phyloP scores from a whole-genome alignment of 345 rosid species.

The Ailanthus altissimus region DNA sequence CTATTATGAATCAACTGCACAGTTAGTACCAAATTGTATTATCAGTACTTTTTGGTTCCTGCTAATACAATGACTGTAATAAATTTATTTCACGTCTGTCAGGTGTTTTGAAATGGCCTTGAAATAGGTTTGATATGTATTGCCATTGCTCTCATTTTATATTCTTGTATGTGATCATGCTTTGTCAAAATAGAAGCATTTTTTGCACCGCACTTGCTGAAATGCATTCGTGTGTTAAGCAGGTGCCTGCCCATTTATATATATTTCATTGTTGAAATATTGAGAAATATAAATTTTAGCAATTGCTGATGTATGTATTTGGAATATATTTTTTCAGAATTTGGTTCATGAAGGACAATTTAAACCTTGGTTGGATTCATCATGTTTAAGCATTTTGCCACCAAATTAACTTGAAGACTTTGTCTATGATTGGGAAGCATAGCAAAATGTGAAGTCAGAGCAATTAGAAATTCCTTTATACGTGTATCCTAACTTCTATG shows the following conservation, averaged over 20 bases:
- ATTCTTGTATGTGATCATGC: neutral
- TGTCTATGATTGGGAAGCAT: neutral
- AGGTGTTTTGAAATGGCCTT: neutral
- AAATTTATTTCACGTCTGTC: neutral
- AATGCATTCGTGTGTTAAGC: neutral
- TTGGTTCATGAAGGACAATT: conserved; percentile 47
- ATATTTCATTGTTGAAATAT: neutral
- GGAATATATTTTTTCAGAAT: conserved; percentile 40
- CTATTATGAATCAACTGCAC: neutral
- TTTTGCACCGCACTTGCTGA: neutral
- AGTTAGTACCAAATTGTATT: neutral
- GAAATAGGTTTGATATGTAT: too few relatives aligned
- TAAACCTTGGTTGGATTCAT: conserved; percentile 54
- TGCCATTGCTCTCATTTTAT: neutral
- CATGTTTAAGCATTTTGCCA: conserved; percentile 36
- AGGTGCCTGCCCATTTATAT: neutral
- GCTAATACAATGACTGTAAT: neutral
- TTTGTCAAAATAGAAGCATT: neutral
- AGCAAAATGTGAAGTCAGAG: neutral
- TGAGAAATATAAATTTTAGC: neutral
- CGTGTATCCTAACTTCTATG: conserved; percentile 23
- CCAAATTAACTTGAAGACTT: neutral
- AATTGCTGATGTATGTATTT: neutral
- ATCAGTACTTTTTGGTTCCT: neutral
- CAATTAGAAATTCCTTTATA: conserved; percentile 21